Evolutionary conservation across 1,139 yeast species (phyloP).

Genomic region (Taiozyma sp.): DNA sequence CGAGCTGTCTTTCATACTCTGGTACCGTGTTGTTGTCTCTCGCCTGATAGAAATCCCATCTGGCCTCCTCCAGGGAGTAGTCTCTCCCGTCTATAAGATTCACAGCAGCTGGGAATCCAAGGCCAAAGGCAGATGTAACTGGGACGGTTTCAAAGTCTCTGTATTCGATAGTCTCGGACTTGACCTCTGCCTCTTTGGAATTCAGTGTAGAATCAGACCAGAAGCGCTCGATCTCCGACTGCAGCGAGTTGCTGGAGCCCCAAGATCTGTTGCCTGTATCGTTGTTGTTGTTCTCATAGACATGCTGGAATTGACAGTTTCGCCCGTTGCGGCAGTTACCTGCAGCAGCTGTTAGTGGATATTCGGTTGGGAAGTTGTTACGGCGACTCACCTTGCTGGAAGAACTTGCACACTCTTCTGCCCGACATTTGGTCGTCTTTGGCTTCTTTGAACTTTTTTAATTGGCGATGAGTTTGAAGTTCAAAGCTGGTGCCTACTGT

Average conservation of each 20-base stretch:
- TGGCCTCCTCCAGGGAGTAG: slow-evolving; percentile 51
- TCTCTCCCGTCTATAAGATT: slow-evolving; percentile 51
- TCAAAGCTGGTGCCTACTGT: neutral
- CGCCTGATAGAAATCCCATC: slow-evolving; percentile 45
- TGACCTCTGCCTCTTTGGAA: slow-evolving; percentile 25
- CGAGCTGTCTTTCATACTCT: slow-evolving; percentile 37
- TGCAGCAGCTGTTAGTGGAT: neutral
- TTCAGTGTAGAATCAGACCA: slow-evolving; percentile 18
- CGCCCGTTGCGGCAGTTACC: slow-evolving; percentile 34
- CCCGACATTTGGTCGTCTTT: slow-evolving; percentile 13
- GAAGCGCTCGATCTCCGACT: slow-evolving; percentile 18
- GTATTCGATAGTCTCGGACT: slow-evolving; percentile 25
- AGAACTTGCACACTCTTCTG: slow-evolving; percentile 36
- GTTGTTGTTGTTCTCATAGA: slow-evolving; percentile 20
- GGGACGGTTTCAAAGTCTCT: slow-evolving; percentile 19
- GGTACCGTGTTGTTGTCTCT: slow-evolving; percentile 31
- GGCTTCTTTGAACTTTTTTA: neutral
- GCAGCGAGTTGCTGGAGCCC: slow-evolving; percentile 8
- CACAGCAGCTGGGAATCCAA: slow-evolving; percentile 33
- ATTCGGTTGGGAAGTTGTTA: too few species aligned
- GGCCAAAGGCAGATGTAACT: slow-evolving; percentile 32
- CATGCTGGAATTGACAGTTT: slow-evolving; percentile 37
- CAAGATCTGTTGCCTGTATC: slow-evolving; percentile 9
- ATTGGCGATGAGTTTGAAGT: neutral
- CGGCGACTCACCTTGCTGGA: slow-evolving; percentile 29